Conservation (phyloP, 176 grass and related monocot genomes). For the Musa itinerans region DNA sequence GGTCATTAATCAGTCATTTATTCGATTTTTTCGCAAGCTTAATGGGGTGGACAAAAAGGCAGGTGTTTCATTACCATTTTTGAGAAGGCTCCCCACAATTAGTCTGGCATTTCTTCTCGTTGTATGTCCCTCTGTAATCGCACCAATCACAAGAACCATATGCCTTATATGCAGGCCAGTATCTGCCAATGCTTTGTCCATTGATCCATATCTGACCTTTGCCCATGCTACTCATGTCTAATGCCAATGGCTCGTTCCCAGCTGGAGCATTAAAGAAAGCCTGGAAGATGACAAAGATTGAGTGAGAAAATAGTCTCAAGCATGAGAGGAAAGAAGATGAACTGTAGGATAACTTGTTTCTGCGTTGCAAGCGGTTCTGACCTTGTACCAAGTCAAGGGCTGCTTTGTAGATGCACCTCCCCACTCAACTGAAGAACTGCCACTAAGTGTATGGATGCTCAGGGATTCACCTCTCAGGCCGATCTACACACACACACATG, state of each 20-base stretch:
- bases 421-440: constrained; percentile 78
- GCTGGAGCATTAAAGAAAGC: constrained; percentile 70
- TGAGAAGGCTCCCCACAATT: constrained; percentile 67
- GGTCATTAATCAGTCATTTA: not conserved
- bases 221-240: constrained; percentile 94
- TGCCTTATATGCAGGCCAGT: constrained; percentile 70
- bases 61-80: constrained; percentile 43
- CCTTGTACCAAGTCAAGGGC: constrained; percentile 96
- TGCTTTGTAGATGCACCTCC: constrained; percentile 28
- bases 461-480: constrained; percentile 70
- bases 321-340: too few relatives aligned
- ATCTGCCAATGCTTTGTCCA: constrained; percentile 61
- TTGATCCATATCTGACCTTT: constrained; percentile 97
- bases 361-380: constrained; percentile 8
- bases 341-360: not conserved
- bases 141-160: constrained; percentile 49
- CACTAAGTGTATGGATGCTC: constrained; percentile 40
- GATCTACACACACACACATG: constrained; percentile 34
- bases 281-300: constrained; percentile 18
- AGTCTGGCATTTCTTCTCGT: constrained; percentile 46
- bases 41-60: not conserved
- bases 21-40: not conserved
- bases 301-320: too few relatives aligned
- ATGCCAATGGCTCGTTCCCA: constrained; percentile 59
- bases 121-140: constrained; percentile 64